Evolutionary conservation across 176 grass and related monocot genomes (phyloP).

Genomic region (Panicum miliaceum): DNA sequence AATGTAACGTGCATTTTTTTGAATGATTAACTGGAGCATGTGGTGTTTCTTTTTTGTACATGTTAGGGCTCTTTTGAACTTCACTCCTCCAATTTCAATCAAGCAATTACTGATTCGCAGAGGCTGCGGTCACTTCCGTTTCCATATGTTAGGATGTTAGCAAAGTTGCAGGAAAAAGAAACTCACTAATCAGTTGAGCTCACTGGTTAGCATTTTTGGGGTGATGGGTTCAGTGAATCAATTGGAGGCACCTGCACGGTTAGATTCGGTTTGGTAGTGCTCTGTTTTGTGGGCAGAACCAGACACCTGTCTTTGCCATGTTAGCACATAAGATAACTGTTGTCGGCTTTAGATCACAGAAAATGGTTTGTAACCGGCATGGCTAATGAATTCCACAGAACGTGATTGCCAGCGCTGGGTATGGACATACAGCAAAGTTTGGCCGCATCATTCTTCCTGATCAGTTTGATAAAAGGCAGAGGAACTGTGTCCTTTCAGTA

Average conservation of each 20-base stretch:
- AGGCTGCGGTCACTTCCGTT: constrained; percentile 25
- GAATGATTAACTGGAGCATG: background rate
- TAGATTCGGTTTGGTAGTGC: constrained; percentile 36
- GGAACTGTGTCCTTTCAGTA: constrained; percentile 42
- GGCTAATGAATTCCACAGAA: constrained; percentile 38
- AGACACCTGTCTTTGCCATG: constrained; percentile 31
- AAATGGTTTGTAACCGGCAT: constrained; percentile 35
- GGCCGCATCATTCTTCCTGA: constrained; percentile 27
- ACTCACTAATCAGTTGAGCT: constrained; percentile 40
- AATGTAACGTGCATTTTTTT: background rate
- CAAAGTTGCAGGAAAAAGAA: constrained; percentile 41
- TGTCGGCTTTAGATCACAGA: constrained; percentile 39
- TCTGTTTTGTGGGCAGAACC: constrained; percentile 45
- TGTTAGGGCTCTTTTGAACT: background rate
- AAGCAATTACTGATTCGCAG: constrained; percentile 41
- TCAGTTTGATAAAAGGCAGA: constrained; percentile 39
- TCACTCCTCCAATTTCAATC: constrained; percentile 40
- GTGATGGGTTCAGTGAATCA: constrained; percentile 34
- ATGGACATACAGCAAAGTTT: constrained; percentile 14
- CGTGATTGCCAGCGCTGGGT: constrained; percentile 31
- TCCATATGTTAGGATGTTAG: constrained; percentile 42
- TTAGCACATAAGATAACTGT: constrained; percentile 39
- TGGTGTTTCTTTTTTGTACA: background rate
- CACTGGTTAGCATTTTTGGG: constrained; percentile 41
- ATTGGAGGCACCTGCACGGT: constrained; percentile 15